A percentile compares a stretch with the other conserved stretches of the same genome.
phyloP scores from a whole-genome alignment of 148 eudicot genomes.

The Spergularia marina region DNA sequence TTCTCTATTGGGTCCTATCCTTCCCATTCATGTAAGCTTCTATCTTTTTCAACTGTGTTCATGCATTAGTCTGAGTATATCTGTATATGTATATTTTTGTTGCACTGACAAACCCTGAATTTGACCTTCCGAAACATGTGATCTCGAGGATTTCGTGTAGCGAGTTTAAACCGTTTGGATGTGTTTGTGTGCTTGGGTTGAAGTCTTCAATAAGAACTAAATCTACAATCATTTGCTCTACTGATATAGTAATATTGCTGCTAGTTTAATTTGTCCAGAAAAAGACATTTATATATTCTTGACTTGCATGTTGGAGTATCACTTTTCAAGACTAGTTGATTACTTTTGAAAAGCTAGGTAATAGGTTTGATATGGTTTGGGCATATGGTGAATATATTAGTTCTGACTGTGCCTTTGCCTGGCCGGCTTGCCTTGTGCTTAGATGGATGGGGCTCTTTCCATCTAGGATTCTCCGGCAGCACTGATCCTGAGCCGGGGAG shows the following conservation, averaged over 20 bases:
- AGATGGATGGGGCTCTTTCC: slow-evolving; percentile 77
- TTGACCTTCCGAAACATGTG: neutral
- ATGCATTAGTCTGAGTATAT: neutral
- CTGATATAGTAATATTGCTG: neutral
- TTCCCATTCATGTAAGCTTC: slow-evolving; percentile 60
- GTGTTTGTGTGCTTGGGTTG: neutral
- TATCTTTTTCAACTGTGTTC: neutral
- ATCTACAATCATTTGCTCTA: neutral
- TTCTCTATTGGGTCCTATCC: slow-evolving; percentile 56
- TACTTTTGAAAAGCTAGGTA: neutral
- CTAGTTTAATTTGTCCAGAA: neutral
- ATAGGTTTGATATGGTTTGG: neutral
- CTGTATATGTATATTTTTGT: neutral
- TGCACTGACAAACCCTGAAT: neutral
- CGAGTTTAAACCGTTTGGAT: neutral
- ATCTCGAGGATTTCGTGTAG: neutral
- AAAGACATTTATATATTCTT: neutral
- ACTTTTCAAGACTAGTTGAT: neutral
- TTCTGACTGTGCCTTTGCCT: neutral
- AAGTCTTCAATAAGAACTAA: neutral
- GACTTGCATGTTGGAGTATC: neutral
- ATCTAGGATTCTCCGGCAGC: slow-evolving; percentile 74
- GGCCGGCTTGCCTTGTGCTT: slow-evolving; percentile 1
- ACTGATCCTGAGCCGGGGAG: slow-evolving; percentile 86
- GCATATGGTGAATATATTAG: neutral